These are phyloP conservation scores for Mucor irregularis DNA, from an alignment of 371 early-diverging fungal genomes.

Conservation along the genomic window DNA sequence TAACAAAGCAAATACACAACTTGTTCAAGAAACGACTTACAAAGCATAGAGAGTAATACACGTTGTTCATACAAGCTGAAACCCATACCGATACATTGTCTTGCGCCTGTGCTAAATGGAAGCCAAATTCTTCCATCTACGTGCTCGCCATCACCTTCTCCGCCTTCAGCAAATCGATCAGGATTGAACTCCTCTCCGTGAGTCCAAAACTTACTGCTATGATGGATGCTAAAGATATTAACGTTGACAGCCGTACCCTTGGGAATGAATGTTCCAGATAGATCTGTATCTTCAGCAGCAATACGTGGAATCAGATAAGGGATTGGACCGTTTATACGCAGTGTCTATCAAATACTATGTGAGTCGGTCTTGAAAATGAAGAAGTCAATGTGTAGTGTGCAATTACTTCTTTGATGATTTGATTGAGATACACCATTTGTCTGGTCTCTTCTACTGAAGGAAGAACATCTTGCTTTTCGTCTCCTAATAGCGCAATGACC, in stretches of 20 bases:
- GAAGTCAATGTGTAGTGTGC: too few species aligned
- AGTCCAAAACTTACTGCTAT: slow-evolving; percentile 17
- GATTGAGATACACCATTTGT: slow-evolving; percentile 48
- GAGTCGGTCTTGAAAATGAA: too few species aligned
- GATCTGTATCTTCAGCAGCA: slow-evolving; percentile 21
- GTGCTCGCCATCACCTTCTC: background rate
- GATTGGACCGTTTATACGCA: slow-evolving; percentile 15
- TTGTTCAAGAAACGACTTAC: slow-evolving; percentile 7
- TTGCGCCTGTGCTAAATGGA: slow-evolving; percentile 29
- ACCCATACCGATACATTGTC: slow-evolving; percentile 32
- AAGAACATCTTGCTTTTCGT: background rate
- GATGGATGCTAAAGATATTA: slow-evolving; percentile 37
- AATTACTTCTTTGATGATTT: slow-evolving; percentile 40
- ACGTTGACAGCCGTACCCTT: slow-evolving; percentile 38
- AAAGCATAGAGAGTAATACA: slow-evolving; percentile 24
- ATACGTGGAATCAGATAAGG: slow-evolving; percentile 9
- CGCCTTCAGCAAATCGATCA: slow-evolving; percentile 1
- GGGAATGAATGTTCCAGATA: slow-evolving; percentile 40
- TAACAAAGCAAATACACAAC: background rate
- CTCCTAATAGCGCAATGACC: slow-evolving; percentile 11
- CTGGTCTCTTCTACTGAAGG: slow-evolving; percentile 40
- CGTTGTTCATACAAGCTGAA: slow-evolving; percentile 30
- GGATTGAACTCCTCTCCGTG: slow-evolving; percentile 20
- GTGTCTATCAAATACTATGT: slow-evolving; percentile 7
- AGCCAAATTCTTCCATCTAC: slow-evolving; percentile 10